Evolutionary conservation across 257 asterid genomes (phyloP), one percentile per base, ranked within the genome.

Genomic region (Plantago ovata): DNA sequence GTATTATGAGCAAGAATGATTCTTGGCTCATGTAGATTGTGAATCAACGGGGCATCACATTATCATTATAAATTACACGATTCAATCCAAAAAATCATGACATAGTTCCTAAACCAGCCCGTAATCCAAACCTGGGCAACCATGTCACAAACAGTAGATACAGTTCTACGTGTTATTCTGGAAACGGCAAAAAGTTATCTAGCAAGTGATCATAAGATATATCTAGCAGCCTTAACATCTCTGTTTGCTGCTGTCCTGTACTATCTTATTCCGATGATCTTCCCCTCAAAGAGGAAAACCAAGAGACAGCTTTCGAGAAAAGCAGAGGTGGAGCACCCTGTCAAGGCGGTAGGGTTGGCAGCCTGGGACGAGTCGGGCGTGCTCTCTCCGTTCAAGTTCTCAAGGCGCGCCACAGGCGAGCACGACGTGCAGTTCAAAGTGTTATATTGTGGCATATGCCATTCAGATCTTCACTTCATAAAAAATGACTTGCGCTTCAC

Each of bases 371-470:
- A 62, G 28, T 28, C 67, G 6, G 72, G 67, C 10, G 3, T 53
- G 45, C 67, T 68, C 7, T 54, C 68, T 2, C 73, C 68, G 0
- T 48, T 53, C 63, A 18, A 68, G 7, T 68, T 68, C 59, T 48
- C 63, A 9, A 33, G 68, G 4, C 62, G 73, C 15, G 14, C 56
- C 20, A 60, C 67, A 7, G 54, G 64, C 36, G 7, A 28, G 36
- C 10, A 55, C 2, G 70, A 64, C 19, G 67, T 70, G 11, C 61
- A 60, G 36, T 36, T 70, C 46, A 64, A 70, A 21, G 62, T 70
- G 0, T 14, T 70, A 47, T 78, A 67, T 44, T 78, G 84, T 48
- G 84, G 84, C 38, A 54, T 78, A 40, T 78, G 84, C 63, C 80
- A 74, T 22, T 70, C 80, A 15, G 84, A 78, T 44, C 76, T 74